Conservation (phyloP, 2,329 filamentous ascomycete genomes). For the Hawksworthiomyces lignivorus region DNA sequence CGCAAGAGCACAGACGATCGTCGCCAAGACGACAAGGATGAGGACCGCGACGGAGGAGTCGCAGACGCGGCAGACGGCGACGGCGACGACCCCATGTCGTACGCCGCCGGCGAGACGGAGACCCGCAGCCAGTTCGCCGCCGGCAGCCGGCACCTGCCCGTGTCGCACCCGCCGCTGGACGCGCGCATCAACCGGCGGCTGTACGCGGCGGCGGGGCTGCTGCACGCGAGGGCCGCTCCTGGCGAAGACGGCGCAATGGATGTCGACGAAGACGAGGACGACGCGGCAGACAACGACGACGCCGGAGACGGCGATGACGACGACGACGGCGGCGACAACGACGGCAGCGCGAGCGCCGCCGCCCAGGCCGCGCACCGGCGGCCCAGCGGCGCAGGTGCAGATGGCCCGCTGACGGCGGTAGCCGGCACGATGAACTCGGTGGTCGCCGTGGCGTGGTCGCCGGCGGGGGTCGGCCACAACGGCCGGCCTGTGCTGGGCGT, state of each 20-base stretch:
- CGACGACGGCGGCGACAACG: constrained; percentile 20
- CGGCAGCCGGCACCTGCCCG: constrained; percentile 26
- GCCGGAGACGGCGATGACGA: constrained; percentile 17
- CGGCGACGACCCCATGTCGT: neutral
- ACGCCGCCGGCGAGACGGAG: constrained; percentile 7
- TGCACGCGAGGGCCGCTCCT: neutral
- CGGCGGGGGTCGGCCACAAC: constrained; percentile 47
- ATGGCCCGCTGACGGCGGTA: constrained; percentile 36
- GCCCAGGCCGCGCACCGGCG: neutral
- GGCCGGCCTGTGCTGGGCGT: constrained; percentile 43
- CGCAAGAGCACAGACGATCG: constrained; percentile 21
- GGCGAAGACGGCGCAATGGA: no score
- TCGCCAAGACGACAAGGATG: constrained; percentile 12
- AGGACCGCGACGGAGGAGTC: constrained; percentile 16
- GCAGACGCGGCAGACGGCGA: no score
- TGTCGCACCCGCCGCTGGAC: constrained; percentile 29
- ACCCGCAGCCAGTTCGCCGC: constrained; percentile 25
- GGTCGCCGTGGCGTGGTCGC: constrained; percentile 49
- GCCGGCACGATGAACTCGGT: constrained; percentile 48
- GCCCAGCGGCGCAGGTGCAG: constrained; percentile 34
- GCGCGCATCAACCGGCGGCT: constrained; percentile 38
- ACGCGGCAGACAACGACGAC: constrained; percentile 13
- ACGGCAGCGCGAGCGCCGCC: constrained; percentile 14
- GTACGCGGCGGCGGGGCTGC: constrained; percentile 28
- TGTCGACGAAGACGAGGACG: neutral